Percentiles rank a stretch among this genome's conserved stretches.
These are phyloP conservation scores for Xylaria sp. DNA, from an alignment of 2,329 filamentous ascomycete species.

Conservation along the genomic window DNA sequence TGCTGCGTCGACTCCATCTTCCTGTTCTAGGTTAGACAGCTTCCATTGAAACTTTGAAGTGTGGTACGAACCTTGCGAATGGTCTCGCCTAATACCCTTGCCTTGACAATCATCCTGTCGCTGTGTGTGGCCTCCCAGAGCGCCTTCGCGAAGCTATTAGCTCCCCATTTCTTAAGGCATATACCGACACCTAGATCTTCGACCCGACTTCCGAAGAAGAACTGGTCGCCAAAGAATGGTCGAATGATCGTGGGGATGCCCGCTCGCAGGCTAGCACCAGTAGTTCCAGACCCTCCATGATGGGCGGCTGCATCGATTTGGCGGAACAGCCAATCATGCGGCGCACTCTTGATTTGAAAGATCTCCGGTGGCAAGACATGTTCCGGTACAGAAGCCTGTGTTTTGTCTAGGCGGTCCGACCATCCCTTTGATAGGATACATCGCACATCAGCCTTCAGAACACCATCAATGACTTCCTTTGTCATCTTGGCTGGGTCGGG, in stretches of 20 bases:
- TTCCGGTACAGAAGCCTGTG: conserved; percentile 56
- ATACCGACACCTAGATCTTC: conserved; percentile 94
- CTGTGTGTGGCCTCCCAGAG: conserved; percentile 91
- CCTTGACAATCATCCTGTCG: conserved; percentile 89
- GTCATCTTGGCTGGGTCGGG: conserved; percentile 88
- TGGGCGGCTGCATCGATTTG: conserved; percentile 95
- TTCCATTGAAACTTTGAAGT: neutral
- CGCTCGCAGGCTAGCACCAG: conserved; percentile 87
- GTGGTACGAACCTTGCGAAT: conserved; percentile 75
- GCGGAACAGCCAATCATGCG: conserved; percentile 94
- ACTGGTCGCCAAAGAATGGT: conserved; percentile 97
- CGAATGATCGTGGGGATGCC: conserved; percentile 94
- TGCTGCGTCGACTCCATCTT: conserved; percentile 86
- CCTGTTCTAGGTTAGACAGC: conserved; percentile 57
- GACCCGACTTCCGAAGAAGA: conserved; percentile 88
- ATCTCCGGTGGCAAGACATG: conserved; percentile 80
- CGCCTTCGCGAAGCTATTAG: conserved; percentile 81
- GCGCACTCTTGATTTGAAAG: conserved; percentile 84
- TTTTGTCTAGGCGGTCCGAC: conserved; percentile 72
- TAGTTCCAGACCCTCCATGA: conserved; percentile 93
- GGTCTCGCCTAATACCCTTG: conserved; percentile 78
- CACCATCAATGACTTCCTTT: conserved; percentile 89
- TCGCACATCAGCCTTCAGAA: conserved; percentile 87
- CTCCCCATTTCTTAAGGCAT: conserved; percentile 85
- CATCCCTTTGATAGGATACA: conserved; percentile 97